These are phyloP conservation scores for Stromatinia cepivora DNA, from an alignment of 2,329 filamentous ascomycete species.

Conservation along the genomic window DNA sequence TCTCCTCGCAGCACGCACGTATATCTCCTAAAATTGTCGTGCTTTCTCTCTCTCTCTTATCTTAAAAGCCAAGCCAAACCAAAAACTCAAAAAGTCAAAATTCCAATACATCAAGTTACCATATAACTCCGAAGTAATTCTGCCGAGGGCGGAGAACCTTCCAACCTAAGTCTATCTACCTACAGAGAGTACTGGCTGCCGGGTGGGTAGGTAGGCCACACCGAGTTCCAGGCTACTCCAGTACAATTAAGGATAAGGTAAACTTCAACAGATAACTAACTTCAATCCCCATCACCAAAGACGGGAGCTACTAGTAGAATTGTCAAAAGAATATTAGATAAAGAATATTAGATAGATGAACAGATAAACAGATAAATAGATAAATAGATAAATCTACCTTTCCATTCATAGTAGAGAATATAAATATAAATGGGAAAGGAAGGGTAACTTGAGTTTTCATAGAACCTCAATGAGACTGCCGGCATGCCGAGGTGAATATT, in stretches of 20 bases:
- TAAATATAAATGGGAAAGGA: too few relatives aligned
- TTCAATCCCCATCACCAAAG: background rate
- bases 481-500: background rate
- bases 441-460: too few relatives aligned
- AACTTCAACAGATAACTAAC: background rate
- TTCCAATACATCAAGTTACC: background rate
- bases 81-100: too few relatives aligned
- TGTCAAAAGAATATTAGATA: too few relatives aligned
- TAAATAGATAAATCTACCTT: background rate
- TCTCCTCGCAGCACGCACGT: too few relatives aligned
- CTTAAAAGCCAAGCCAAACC: too few relatives aligned
- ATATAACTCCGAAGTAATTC: background rate
- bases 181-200: background rate
- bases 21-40: too few relatives aligned
- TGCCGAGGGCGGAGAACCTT: background rate
- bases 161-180: background rate
- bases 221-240: too few relatives aligned
- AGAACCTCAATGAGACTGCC: too few relatives aligned
- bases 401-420: background rate
- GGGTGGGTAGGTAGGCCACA: too few relatives aligned
- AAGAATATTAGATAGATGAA: background rate
- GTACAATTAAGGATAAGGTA: background rate
- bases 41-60: too few relatives aligned
- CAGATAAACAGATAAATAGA: background rate
- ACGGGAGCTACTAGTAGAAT: background rate